Base-by-base conservation (phyloP, 306 rosid species). In the Malus fusca region DNA sequence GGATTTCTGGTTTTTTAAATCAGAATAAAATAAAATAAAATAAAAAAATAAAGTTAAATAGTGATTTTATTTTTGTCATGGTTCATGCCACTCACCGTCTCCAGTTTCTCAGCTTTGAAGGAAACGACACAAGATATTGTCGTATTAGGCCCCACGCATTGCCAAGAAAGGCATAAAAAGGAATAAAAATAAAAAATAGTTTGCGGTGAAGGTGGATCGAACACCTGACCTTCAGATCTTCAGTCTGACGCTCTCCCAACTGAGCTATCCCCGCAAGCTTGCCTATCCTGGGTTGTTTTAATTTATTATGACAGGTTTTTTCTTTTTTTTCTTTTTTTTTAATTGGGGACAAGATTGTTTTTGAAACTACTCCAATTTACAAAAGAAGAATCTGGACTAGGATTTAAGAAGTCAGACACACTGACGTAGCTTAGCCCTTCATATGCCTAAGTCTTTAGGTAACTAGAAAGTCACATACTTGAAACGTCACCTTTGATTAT, bases 151-250 rank as follows among this genome's bases (percentile, higher is more conserved):
- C 19, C 19, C 19, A 46, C 6, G 19, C 33, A 22, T 10, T 6
- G 33, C 31, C 22, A 35, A 2, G 19, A 15, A 1, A 5, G 21
- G 6, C 0, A 0, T 0, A 43, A 22, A 6, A 5, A 25, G 0
- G 17, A 14, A 1, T 4, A 1, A 46, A 26, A 64, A 6, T 0
- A 55, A 6, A 42, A 26, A 11, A 66, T 5, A 1, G 0, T 1
- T 2, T 77, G 80, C 80, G 80, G 80, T 77, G 80, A 77, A 52
- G 62, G 80, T 77, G 80, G 80, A 77, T 77, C 80, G 80, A 77
- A 77, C 80, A 76, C 80, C 43, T 44, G 79, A 75, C 79, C 72
- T 75, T 75, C 72, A 75, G 79, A 75, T 75, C 79, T 75, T 75
- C 79, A 76, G 79, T 76, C 79, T 76, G 79, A 76, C 80, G 75